Percentiles rank a stretch among this genome's conserved stretches.
These are phyloP conservation scores for Solanum pimpinellifolium DNA, from an alignment of 257 asterid species.

Conservation along the genomic window DNA sequence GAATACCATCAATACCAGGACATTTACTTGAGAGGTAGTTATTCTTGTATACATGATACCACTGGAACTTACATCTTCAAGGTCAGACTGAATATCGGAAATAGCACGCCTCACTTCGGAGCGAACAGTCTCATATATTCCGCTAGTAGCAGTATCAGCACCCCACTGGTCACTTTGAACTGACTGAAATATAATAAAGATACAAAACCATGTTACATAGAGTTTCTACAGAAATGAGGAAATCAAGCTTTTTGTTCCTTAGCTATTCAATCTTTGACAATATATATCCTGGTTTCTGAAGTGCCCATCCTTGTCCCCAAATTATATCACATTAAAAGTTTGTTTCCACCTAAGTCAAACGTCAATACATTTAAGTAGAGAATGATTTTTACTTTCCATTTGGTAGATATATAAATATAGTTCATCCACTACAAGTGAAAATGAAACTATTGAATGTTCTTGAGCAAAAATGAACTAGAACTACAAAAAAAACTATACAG, in stretches of 20 bases:
- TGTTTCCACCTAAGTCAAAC: not conserved
- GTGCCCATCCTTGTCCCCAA: not conserved
- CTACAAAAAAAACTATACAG: not conserved
- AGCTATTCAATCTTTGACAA: not conserved
- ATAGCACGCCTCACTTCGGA: constrained; percentile 37
- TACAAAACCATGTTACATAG: not conserved
- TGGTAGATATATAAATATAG: not conserved
- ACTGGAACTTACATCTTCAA: constrained; percentile 11
- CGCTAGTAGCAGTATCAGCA: constrained; percentile 15
- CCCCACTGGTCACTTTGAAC: constrained; percentile 8
- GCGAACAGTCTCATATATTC: constrained; percentile 30
- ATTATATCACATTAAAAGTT: not conserved
- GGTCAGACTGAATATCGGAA: constrained; percentile 28
- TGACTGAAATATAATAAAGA: constrained; percentile 8
- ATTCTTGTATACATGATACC: not conserved
- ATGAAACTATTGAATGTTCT: not conserved
- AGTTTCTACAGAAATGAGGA: not conserved
- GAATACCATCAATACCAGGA: not conserved
- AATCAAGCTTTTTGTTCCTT: not conserved
- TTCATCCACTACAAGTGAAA: not conserved
- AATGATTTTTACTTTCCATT: not conserved
- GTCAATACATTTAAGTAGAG: not conserved
- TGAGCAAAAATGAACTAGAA: not conserved
- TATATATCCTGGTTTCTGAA: not conserved
- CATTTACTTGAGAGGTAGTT: not conserved